Percentiles rank a stretch among this genome's conserved stretches.
Evolutionary conservation across 306 rosid genomes (phyloP).

Genomic region (Vicia villosa): DNA sequence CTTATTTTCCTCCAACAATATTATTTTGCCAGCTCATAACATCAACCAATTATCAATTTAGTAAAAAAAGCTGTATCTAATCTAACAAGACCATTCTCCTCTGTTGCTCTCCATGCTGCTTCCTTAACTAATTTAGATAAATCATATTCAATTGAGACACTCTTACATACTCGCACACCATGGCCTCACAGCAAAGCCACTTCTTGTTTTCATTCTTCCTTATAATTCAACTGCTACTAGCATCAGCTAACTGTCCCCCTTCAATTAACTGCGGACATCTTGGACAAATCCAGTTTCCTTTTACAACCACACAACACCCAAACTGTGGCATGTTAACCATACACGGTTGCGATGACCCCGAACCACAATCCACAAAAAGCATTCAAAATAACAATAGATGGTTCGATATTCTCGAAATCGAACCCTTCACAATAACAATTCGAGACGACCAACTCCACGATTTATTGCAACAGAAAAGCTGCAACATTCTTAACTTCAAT

Average conservation of each 20-base stretch:
- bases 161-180: background rate
- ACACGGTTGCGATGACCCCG: constrained; percentile 19
- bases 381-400: background rate
- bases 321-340: constrained; percentile 11
- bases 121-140: too few relatives aligned
- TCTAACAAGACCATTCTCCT: too few relatives aligned
- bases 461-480: background rate
- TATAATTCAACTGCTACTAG: background rate
- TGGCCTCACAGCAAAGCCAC: background rate
- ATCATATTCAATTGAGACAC: too few relatives aligned
- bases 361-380: background rate
- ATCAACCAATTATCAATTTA: too few relatives aligned
- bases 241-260: background rate
- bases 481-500: background rate
- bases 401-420: background rate
- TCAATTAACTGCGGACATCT: constrained; percentile 35
- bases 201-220: background rate
- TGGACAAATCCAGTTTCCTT: constrained; percentile 22
- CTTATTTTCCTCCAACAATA: too few relatives aligned
- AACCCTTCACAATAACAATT: background rate
- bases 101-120: too few relatives aligned
- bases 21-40: too few relatives aligned
- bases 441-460: background rate
- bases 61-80: too few relatives aligned
- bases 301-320: constrained; percentile 1